Evolutionary conservation across 495 filamentous ascomycete species (phyloP), one percentile per base, ranked within the genome.

Genomic region (Aspergillus kassunensis): DNA sequence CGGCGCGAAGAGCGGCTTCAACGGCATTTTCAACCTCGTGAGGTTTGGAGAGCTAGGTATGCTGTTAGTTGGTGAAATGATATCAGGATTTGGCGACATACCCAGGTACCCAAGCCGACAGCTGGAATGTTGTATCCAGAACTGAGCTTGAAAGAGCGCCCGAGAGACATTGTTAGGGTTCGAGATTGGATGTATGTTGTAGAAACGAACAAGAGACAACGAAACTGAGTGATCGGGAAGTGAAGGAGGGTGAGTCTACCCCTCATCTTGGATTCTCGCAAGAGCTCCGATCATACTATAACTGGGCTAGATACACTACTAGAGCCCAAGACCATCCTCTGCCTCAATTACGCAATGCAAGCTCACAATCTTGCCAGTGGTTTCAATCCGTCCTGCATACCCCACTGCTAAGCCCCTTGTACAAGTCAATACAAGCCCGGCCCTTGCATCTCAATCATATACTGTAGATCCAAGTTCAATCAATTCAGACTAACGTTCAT

Each of bases 21-120:
- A 80, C 77, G 27, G 73, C 77, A 20, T 73, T 60, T 36, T 73
- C 72, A 39, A 80, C 75, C 46, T 79, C 71, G 52, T 74, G 62
- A 6, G 68, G 72, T 49, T 74, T 69, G 36, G 74, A 71, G 16
- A 76, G 71, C 76, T 77, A 76, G 71, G 75, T 77, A 66, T 47
- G 29, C 30, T 35, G 10, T 53, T 46, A 42, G 20, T 23, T 41
- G 36, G 2, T 37, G 18, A 42, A 4, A 23, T 25, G 27, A 29
- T 20, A 7, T 20, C 9, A 20, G n/a, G 53, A 11, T 9, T 15
- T 33, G 54, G 35, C 29, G 29, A 43, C 57, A 11, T 54, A 67
- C 59, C 64, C 63, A 70, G 46, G 65, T 68, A 0, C 63, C 65
- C 29, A 67, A 61, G 44, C 65, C 64, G 36, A 69, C 57, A 12